phyloP scores from a whole-genome alignment of 345 rosid genomes.

The Hirschfeldia incana region DNA sequence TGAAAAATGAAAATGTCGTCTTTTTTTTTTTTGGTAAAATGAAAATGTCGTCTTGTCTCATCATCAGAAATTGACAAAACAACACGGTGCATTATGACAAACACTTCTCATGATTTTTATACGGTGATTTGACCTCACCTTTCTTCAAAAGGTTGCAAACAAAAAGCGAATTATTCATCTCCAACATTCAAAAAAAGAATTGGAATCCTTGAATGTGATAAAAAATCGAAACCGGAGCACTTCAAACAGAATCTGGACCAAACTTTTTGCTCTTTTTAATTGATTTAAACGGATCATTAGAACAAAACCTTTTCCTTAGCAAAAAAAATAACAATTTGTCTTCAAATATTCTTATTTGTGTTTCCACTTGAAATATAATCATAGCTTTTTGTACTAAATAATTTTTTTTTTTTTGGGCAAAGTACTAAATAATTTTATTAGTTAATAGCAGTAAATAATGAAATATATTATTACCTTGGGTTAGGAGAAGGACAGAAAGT shows the following conservation, averaged over 20 bases:
- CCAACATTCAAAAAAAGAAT: neutral
- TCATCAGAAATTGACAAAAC: constrained; percentile 35
- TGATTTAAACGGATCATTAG: neutral
- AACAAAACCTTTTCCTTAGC: neutral
- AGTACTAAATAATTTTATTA: no score
- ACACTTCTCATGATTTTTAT: constrained; percentile 13
- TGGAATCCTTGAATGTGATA: neutral
- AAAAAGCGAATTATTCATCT: constrained; percentile 11
- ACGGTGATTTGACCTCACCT: constrained; percentile 32
- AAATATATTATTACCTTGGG: constrained; percentile 38
- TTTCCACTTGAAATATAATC: constrained; percentile 18
- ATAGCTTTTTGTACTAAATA: neutral
- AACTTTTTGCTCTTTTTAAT: neutral
- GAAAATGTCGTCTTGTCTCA: constrained; percentile 26
- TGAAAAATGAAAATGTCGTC: constrained; percentile 29
- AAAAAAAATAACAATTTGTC: neutral
- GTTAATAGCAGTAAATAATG: neutral
- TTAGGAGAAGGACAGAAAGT: constrained; percentile 56
- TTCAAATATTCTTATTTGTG: constrained; percentile 9
- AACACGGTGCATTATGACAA: constrained; percentile 9
- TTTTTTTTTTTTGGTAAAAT: neutral
- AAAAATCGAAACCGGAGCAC: neutral
- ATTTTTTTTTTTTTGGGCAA: no score
- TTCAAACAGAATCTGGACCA: neutral
- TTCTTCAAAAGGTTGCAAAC: constrained; percentile 4